A percentile compares a stretch with the other conserved stretches of the same genome.
Conservation (phyloP, 768 basidiomycete genomes). For the Termitomyces sp. region DNA sequence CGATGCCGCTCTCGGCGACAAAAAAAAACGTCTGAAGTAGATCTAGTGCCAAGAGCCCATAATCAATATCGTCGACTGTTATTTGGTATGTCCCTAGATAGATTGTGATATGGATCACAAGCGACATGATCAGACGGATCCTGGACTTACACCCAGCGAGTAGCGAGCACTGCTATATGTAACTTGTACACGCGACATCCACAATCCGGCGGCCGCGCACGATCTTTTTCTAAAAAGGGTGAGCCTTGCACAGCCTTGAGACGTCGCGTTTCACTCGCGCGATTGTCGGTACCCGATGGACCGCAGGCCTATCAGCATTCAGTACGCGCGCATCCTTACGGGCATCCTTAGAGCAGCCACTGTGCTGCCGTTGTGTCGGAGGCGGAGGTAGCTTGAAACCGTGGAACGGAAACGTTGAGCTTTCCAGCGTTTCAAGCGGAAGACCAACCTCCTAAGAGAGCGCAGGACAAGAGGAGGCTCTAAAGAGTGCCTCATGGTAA, state of each 20-base stretch:
- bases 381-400: background rate
- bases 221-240: background rate
- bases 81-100: background rate
- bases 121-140: background rate
- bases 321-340: background rate
- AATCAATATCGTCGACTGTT: background rate
- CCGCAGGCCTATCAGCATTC: background rate
- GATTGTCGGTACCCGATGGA: constrained; percentile 6
- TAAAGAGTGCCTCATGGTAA: background rate
- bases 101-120: background rate
- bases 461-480: background rate
- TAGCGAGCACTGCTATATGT: background rate
- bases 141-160: background rate
- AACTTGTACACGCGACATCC: no score
- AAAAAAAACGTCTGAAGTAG: background rate
- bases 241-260: constrained; percentile 13
- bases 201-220: constrained; percentile 7
- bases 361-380: background rate
- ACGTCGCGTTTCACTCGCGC: constrained; percentile 8
- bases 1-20: background rate
- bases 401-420: no score
- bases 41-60: background rate
- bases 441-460: background rate
- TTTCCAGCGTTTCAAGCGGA: background rate
- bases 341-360: background rate